Evolutionary conservation across 495 filamentous ascomycete genomes (phyloP).

Genomic region (Penicillium cinerascens): DNA sequence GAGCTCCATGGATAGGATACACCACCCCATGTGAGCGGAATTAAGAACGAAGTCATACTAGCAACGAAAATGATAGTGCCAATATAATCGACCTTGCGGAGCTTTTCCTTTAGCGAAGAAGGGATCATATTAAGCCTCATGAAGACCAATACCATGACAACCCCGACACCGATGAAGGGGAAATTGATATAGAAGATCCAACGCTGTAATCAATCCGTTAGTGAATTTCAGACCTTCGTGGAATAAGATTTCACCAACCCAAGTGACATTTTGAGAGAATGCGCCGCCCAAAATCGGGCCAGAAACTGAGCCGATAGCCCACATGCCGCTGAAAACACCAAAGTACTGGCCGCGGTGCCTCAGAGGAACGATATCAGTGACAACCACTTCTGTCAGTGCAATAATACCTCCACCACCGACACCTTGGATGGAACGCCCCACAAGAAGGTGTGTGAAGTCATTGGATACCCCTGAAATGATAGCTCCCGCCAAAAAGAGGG

Average conservation of each 20-base stretch:
- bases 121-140: slow-evolving; percentile 5
- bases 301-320: too few species aligned
- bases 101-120: slow-evolving; percentile 11
- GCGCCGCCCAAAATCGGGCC: background rate
- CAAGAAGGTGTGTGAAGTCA: slow-evolving; percentile 26
- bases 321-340: slow-evolving; percentile 7
- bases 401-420: slow-evolving; percentile 28
- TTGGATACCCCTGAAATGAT: slow-evolving; percentile 31
- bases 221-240: too few species aligned
- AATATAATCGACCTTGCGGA: slow-evolving; percentile 32
- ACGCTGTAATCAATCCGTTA: too few species aligned
- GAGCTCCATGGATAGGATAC: slow-evolving; percentile 34
- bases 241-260: too few species aligned
- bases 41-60: slow-evolving; percentile 9
- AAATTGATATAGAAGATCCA: too few species aligned
- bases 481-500: slow-evolving; percentile 38
- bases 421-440: slow-evolving; percentile 29
- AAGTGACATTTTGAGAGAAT: slow-evolving; percentile 1
- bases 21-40: slow-evolving; percentile 43
- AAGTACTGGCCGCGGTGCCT: slow-evolving; percentile 31
- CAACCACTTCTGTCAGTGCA: slow-evolving; percentile 29
- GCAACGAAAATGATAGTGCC: slow-evolving; percentile 10
- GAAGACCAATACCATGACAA: slow-evolving; percentile 13
- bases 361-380: slow-evolving; percentile 34
- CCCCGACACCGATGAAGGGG: background rate